Evolutionary conservation across 495 filamentous ascomycete species (phyloP), one percentile per base, ranked within the genome.

Genomic region (Penicillium salamii): DNA sequence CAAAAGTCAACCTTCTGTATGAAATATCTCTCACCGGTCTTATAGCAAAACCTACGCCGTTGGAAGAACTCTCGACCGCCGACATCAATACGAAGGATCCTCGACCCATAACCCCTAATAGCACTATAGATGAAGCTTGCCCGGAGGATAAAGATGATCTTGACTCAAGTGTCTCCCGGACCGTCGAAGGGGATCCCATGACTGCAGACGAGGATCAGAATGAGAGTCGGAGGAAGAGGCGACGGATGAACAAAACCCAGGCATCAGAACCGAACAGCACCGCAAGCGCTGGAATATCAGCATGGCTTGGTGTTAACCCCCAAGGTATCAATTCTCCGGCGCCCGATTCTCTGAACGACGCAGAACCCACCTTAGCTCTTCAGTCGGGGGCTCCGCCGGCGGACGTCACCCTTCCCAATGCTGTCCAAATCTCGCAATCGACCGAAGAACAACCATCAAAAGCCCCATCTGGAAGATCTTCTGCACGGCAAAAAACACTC

Each of bases 171-270:
- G 2, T 3, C 4, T 13, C 8, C 11, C 14, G 40, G 12, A 9
- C 9, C 7, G 23, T 5, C 7, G 14, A 19, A 12, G 46, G 20
- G 7, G 29, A 7, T 11, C 13, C 36, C 2, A 19, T 13, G 13
- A 7, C 20, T 7, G 11, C 23, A 1, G 67, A 72, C 7, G 68
- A 70, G 33, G 75, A 80, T 40, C 67, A 66, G 0, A 78, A 79
- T 46, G 49, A 62, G 12, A 39, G 53, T 32, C 63, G 75, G 18
- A 65, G 70, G 32, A 83, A 84, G 56, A 68, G 81, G 14, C 68
- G 72, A 33, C 82, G 77, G 53, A 78, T 68, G 11, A 57, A 60
- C 68, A 78, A 59, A 67, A 63, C 38, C 29, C 59, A 50, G 36
- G 35, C 45, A 2, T n/a, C 49, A 0, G 53, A 52, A 17, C 32